phyloP scores from a whole-genome alignment of 768 basidiomycete species.

The Harrya chromipes region DNA sequence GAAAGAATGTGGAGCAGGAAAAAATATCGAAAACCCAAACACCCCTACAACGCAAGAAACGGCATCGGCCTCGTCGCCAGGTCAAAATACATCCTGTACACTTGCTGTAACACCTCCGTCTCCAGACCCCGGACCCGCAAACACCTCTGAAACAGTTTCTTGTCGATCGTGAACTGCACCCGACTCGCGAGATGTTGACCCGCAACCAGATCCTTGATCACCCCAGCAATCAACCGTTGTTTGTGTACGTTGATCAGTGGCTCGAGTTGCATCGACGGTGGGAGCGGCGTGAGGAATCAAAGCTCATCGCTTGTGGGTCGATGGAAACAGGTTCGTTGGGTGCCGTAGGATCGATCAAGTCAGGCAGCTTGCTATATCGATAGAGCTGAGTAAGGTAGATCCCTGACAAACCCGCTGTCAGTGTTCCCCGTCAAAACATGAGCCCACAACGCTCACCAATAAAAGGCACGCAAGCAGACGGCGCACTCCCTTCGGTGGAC shows the following conservation, averaged over 20 bases:
- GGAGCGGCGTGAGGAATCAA: constrained; percentile 67
- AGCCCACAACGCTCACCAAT: constrained; percentile 50
- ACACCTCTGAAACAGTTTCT: constrained; percentile 74
- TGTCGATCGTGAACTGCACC: constrained; percentile 67
- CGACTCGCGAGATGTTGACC: constrained; percentile 80
- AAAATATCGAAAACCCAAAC: not conserved
- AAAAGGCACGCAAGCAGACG: constrained; percentile 74
- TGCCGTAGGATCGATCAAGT: constrained; percentile 79
- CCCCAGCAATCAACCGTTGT: constrained; percentile 75
- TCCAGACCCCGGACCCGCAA: constrained; percentile 70
- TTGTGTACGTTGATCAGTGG: constrained; percentile 89
- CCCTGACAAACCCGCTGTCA: constrained; percentile 40
- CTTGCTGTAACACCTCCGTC: constrained; percentile 50
- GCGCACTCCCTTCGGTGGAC: constrained; percentile 42
- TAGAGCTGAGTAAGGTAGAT: constrained; percentile 74
- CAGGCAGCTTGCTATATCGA: constrained; percentile 64
- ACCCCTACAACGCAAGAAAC: constrained; percentile 20
- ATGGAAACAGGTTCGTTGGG: constrained; percentile 66
- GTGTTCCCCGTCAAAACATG: not conserved
- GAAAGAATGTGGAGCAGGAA: not conserved
- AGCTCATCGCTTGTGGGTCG: constrained; percentile 58
- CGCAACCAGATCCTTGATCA: constrained; percentile 77
- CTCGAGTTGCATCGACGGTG: constrained; percentile 74
- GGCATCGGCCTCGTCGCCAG: constrained; percentile 14
- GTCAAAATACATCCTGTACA: constrained; percentile 35